These are phyloP conservation scores for Psilocybe mexicana DNA, from an alignment of 1,284 basidiomycete genomes.

Conservation along the genomic window DNA sequence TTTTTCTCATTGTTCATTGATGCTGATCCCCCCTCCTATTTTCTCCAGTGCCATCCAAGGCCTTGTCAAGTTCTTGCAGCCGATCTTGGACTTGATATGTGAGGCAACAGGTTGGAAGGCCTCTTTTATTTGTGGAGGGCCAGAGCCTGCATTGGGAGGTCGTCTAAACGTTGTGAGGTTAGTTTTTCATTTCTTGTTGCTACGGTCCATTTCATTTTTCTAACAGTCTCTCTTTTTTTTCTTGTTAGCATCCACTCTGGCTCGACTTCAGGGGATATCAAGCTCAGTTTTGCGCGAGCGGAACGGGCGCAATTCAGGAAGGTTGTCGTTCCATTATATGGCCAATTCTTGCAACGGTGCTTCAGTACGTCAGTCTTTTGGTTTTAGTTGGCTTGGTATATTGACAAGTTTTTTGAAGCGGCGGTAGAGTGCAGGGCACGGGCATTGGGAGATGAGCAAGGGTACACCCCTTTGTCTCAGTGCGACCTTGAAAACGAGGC, in stretches of 20 bases:
- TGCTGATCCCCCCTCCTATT: no score
- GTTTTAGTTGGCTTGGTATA: no score
- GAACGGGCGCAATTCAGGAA: constrained; percentile 1
- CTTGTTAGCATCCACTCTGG: constrained; percentile 13
- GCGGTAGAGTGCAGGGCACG: no score
- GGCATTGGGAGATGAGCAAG: no score
- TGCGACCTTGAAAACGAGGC: no score
- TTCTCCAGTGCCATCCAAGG: constrained; percentile 7
- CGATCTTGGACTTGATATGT: constrained; percentile 15
- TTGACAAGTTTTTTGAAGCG: no score
- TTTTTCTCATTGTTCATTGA: no score
- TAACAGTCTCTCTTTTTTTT: no score
- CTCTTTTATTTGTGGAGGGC: constrained; percentile 14
- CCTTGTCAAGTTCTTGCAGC: constrained; percentile 12
- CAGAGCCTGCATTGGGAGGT: constrained; percentile 18
- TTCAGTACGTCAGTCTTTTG: constrained; percentile 16
- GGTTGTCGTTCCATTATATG: background rate
- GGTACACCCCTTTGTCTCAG: no score
- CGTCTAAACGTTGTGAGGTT: constrained; percentile 18
- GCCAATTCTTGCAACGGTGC: constrained; percentile 7
- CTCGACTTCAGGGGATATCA: background rate
- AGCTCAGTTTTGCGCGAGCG: background rate
- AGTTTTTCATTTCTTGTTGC: background rate
- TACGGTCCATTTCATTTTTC: no score
- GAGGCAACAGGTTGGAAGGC: constrained; percentile 17